Base-by-base conservation (phyloP, 139 green algal species). In the Haematococcus lacustris region DNA sequence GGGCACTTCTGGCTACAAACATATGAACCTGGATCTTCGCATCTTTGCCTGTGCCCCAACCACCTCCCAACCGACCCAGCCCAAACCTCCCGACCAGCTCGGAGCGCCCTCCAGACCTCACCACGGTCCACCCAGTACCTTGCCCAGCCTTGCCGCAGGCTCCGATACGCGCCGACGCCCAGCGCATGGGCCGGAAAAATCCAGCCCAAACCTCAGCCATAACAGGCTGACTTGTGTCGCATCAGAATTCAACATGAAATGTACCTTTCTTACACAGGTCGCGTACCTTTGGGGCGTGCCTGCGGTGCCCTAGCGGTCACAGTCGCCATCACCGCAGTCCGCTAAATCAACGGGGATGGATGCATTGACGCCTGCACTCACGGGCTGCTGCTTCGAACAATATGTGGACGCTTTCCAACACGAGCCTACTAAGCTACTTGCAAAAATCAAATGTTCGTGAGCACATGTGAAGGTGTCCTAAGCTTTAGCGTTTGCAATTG, bases 251-350 rank as follows among this genome's bases (percentile, higher is more conserved):
- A 5, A n/a, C 13, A 33, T 13, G 3, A 68, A 40, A 39, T 30
- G 9, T 39, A 68, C 32, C 30, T 30, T 68, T 41, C 4, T 4
- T 3, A 41, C 30, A 41, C 17, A 68, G n/a, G n/a, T n/a, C 32
- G 47, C 43, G 25, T 43, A 80, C 75, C 75, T 71, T 80, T 80
- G 41, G 75, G 75, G 61, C 63, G 72, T n/a, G 68, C 62, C 50
- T 75, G 68, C 30, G 35, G 37, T 43, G 37, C 64, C 21, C 33
- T 26, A 33, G 40, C 40, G 64, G 33, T 70, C 37, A 51, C 37
- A 17, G 4, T 63, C 47, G 13, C 47, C 21, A 57, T 63, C 26
- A 37, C 53, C 32, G 59, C 9, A 7, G 17, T 7, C n/a, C 7
- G 13, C 30, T 5, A 71, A 61, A 3, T 43, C 65, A 17, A 32